Evolutionary conservation across 345 rosid genomes (phyloP), one percentile per base, ranked within the genome.

Genomic region (Cardamine chenopodiifolia): DNA sequence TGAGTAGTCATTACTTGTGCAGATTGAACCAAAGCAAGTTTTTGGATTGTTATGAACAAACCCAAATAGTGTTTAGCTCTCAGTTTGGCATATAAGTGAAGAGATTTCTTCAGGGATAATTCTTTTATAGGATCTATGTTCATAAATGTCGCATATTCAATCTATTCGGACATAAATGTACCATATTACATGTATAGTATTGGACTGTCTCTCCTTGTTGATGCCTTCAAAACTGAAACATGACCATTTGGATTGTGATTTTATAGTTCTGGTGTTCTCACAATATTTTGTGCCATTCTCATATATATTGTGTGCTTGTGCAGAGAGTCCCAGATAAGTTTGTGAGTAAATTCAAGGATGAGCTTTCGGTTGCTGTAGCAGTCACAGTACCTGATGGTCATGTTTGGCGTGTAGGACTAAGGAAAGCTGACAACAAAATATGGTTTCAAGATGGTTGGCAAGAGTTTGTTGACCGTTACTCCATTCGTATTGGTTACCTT

Each of bases 291-390:
- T 64, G 65, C 23, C 48, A 15, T 39, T 59, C 64, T 66, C 66
- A n/a, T 57, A 47, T 55, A 39, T 37, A 7, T 45, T 56, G 62
- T 75, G 42, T 75, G 68, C 11, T 35, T 87, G 70, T 76, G 91
- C 93, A 92, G 98, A 85, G 96, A 76, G 84, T 92, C 67, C 98
- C 98, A 10, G 96, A 90, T 72, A 82, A 80, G 78, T 90, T 92
- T 69, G 79, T 86, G 80, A 86, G 82, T 85, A 90, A 67, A 82
- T 87, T 83, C 84, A 90, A 83, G 81, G 86, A 86, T 77, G 96
- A 90, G 75, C 86, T 92, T 20, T 73, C 90, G 8, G 77, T 83
- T 66, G 84, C 84, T 76, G 95, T 80, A 73, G 86, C 86, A 23
- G 89, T 92, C 80, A 85, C 84, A 68, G 92, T 87, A 68, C 94